Base-by-base conservation (phyloP, 768 basidiomycete genomes). In the Phlegmacium glaucopus region DNA sequence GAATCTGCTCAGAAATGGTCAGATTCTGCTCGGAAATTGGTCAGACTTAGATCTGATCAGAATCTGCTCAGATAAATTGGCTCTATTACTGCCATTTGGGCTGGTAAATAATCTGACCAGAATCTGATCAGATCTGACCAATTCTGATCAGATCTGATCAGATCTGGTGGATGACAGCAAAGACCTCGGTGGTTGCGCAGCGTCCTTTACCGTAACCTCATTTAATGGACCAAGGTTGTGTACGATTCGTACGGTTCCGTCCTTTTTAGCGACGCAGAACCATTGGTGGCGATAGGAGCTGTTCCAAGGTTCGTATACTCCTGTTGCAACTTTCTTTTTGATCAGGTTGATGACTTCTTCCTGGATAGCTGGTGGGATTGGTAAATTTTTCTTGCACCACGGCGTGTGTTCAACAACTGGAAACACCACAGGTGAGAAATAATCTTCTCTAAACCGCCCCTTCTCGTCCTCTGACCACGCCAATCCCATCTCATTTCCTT, bases 281-380 rank as follows among this genome's bases (percentile, higher is more conserved):
- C 67, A 72, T 7, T 62, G 45, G 0, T 68, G 69, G 0, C 67
- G 55, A 25, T 77, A 77, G 0, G 70, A 71, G 0, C 63, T 63
- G 29, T 72, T 62, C 0, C 64, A 70, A 0, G 61, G 64, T 52
- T 77, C 65, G 39, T 73, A 75, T 0, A 74, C 64, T 0, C 74
- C 68, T 0, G 71, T 57, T 0, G 50, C 57, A 4, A 76, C 61
- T 48, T 76, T 76, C 1, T 57, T 47, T n/a, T 61, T 57, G 4
- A 75, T 59, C 0, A 72, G 42, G 4, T 55, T 29, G n/a, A 53
- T 52, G 12, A 75, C 62, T 42, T 69, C 48, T 9, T 68, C 45
- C 50, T 48, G 63, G 18, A 64, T 67, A 34, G 53, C 55, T 26
- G 57, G 65, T 0, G 65, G 63, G 5, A 66, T 66, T 1, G 69